phyloP scores from a whole-genome alignment of 768 basidiomycete species.

The Boletus speciosus region DNA sequence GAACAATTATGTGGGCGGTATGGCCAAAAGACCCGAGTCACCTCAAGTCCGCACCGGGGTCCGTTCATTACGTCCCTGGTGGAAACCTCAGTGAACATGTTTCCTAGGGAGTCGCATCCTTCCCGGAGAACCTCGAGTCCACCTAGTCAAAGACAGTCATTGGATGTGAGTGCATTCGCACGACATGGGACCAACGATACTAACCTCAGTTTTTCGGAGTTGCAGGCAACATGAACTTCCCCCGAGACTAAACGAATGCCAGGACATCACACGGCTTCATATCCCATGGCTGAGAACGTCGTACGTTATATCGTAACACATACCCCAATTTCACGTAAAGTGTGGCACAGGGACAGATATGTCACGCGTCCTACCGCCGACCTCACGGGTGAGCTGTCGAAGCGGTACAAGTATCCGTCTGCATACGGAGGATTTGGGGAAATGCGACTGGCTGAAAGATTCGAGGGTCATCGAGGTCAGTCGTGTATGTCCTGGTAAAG shows the following conservation, averaged over 20 bases:
- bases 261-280: background rate
- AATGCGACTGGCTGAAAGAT: constrained; percentile 21
- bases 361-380: constrained; percentile 5
- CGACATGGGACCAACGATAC: background rate
- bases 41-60: background rate
- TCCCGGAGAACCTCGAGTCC: background rate
- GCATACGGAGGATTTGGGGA: constrained; percentile 25
- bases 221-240: background rate
- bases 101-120: background rate
- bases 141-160: background rate
- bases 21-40: background rate
- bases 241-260: background rate
- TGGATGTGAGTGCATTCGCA: background rate
- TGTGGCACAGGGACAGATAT: background rate
- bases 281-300: background rate
- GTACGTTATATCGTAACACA: constrained; percentile 4
- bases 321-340: background rate
- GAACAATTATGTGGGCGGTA: background rate
- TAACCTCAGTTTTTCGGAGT: background rate
- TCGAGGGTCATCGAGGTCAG: constrained; percentile 18
- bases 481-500: background rate
- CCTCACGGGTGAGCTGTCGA: constrained; percentile 11
- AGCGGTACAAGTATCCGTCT: constrained; percentile 18
- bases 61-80: background rate
- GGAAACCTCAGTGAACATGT: background rate